Percentiles rank a stretch among this genome's conserved stretches.
Conservation (phyloP, 345 rosid species). For the Hypericum perforatum region DNA sequence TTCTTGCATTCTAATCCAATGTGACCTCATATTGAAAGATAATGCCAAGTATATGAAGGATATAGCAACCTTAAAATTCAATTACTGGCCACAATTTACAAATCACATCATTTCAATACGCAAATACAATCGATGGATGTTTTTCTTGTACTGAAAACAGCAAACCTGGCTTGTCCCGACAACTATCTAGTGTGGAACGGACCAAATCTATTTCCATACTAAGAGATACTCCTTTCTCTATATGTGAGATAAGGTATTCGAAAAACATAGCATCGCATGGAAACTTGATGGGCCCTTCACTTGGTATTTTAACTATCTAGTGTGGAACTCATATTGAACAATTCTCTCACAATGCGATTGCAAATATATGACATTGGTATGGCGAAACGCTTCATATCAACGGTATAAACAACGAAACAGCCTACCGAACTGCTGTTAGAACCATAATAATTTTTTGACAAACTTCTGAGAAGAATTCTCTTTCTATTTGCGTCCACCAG, state of each 20-base stretch:
- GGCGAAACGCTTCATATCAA: slow-evolving; percentile 2
- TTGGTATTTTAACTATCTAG: too few species aligned
- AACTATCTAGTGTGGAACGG: too few species aligned
- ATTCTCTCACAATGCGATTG: not conserved
- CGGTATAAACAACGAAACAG: slow-evolving; percentile 1
- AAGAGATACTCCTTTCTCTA: not conserved
- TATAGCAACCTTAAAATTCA: too few species aligned
- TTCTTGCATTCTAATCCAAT: too few species aligned
- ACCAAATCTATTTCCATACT: not conserved
- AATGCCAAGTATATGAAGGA: too few species aligned
- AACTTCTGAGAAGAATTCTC: slow-evolving; percentile 3
- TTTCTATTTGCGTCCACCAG: not conserved
- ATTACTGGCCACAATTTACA: too few species aligned
- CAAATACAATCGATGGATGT: too few species aligned
- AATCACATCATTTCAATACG: too few species aligned
- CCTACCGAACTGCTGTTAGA: not conserved
- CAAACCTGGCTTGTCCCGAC: too few species aligned
- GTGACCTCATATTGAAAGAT: too few species aligned
- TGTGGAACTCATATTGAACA: too few species aligned
- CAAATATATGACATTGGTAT: not conserved
- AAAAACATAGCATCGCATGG: slow-evolving; percentile 12
- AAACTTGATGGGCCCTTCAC: slow-evolving; percentile 9
- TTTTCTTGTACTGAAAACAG: too few species aligned
- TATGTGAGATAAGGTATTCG: not conserved
- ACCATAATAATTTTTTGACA: not conserved